These are phyloP conservation scores for Geosmithia flava DNA, from an alignment of 2,329 filamentous ascomycete species.

Conservation along the genomic window DNA sequence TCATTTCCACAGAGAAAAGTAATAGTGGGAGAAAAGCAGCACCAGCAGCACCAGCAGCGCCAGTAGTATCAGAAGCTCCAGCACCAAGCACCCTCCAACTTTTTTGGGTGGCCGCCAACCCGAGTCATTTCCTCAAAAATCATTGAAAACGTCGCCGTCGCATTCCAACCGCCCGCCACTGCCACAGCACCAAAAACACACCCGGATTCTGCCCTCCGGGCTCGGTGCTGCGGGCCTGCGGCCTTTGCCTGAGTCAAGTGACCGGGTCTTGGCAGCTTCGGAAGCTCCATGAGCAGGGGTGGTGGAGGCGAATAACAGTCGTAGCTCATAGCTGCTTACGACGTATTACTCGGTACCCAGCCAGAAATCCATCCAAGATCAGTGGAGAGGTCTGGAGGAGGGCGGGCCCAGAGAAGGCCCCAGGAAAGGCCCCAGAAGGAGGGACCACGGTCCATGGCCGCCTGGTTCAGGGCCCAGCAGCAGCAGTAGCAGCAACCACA, in stretches of 20 bases:
- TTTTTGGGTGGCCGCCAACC: too few species aligned
- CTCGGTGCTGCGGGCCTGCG: neutral
- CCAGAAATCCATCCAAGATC: neutral
- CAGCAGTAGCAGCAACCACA: too few species aligned
- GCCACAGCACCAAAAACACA: neutral
- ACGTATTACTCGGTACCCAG: neutral
- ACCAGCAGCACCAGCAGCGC: too few species aligned
- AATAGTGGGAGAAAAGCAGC: too few species aligned
- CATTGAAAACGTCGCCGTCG: neutral
- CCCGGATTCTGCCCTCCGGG: neutral
- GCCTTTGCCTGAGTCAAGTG: neutral
- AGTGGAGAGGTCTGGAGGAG: neutral
- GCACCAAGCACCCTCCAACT: neutral
- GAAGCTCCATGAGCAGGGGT: neutral
- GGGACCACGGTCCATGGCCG: too few species aligned
- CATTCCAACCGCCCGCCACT: neutral
- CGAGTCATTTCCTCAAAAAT: neutral
- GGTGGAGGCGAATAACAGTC: neutral
- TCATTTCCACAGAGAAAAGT: too few species aligned
- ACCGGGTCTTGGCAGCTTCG: neutral
- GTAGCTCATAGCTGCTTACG: neutral
- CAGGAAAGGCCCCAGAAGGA: too few species aligned
- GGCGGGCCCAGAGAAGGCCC: too few species aligned
- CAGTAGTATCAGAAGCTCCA: too few species aligned
- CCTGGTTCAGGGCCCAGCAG: too few species aligned